Conservation (phyloP, 1,284 basidiomycete genomes). For the Cutaneotrichosporon cutaneum region DNA sequence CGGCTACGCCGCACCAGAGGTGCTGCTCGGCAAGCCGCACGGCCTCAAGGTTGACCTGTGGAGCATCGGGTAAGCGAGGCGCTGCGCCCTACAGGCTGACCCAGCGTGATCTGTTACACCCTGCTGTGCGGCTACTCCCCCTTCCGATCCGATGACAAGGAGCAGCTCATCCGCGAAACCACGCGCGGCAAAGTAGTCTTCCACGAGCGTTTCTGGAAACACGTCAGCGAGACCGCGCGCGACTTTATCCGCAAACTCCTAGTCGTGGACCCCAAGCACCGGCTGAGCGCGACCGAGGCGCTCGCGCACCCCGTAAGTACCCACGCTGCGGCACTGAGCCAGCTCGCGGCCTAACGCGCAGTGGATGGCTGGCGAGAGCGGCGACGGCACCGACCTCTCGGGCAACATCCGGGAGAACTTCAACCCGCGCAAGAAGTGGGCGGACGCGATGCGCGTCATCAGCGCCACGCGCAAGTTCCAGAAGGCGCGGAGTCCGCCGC, state of each 20-base stretch:
- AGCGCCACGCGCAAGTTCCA: constrained; percentile 15
- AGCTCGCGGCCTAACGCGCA: constrained; percentile 15
- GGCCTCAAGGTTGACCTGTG: constrained; percentile 91
- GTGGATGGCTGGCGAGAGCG: constrained; percentile 34
- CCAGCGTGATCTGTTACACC: constrained; percentile 88
- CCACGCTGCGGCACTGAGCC: background rate
- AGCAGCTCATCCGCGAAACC: constrained; percentile 76
- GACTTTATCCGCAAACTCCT: constrained; percentile 76
- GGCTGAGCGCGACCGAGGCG: constrained; percentile 74
- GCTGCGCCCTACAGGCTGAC: constrained; percentile 4
- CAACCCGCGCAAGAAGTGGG: constrained; percentile 41
- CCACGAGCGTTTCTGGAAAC: constrained; percentile 91
- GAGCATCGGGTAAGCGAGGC: constrained; percentile 73
- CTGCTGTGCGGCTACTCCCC: constrained; percentile 90
- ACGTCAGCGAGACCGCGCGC: constrained; percentile 56
- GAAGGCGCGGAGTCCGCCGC: constrained; percentile 1
- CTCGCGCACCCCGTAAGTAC: constrained; percentile 60
- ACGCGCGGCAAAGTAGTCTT: constrained; percentile 80
- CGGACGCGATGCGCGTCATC: constrained; percentile 34
- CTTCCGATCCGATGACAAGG: constrained; percentile 79
- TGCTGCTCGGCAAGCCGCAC: constrained; percentile 77
- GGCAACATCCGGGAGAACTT: constrained; percentile 68
- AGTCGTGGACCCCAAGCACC: constrained; percentile 67
- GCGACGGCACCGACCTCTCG: constrained; percentile 68
- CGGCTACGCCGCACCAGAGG: constrained; percentile 93